Evolutionary conservation across 768 basidiomycete species (phyloP).

Genomic region (Dioszegia crocea): DNA sequence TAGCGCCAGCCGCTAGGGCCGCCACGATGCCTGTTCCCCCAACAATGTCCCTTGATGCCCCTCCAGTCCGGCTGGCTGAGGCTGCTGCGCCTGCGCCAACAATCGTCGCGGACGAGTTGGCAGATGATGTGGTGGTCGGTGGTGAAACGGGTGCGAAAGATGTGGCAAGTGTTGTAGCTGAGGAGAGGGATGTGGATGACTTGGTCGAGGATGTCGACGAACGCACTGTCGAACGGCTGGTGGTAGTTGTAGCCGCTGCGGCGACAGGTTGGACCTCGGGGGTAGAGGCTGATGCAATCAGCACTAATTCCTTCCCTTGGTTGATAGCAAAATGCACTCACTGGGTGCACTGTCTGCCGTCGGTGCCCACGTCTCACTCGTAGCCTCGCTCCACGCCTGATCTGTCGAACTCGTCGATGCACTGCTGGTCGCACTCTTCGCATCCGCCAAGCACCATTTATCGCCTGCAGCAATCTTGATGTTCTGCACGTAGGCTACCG

Average conservation of each 20-base stretch:
- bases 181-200: background rate
- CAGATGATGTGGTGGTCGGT: background rate
- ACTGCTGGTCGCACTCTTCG: background rate
- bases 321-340: no score
- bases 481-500: conserved; percentile 44
- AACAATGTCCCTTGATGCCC: background rate
- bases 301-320: no score
- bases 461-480: conserved; percentile 22
- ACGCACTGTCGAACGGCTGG: no score
- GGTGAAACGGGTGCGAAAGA: background rate
- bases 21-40: background rate
- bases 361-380: no score
- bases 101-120: background rate
- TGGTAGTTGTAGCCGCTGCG: no score
- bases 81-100: conserved; percentile 1
- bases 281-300: no score
- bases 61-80: conserved; percentile 2
- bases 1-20: background rate
- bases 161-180: no score
- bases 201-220: background rate
- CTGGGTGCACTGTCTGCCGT: no score
- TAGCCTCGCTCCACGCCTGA: background rate
- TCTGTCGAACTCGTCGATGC: background rate
- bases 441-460: background rate
- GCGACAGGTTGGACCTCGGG: no score